Base-by-base conservation (phyloP, 106 monocot species). In the Apostasia shenzhenica region DNA sequence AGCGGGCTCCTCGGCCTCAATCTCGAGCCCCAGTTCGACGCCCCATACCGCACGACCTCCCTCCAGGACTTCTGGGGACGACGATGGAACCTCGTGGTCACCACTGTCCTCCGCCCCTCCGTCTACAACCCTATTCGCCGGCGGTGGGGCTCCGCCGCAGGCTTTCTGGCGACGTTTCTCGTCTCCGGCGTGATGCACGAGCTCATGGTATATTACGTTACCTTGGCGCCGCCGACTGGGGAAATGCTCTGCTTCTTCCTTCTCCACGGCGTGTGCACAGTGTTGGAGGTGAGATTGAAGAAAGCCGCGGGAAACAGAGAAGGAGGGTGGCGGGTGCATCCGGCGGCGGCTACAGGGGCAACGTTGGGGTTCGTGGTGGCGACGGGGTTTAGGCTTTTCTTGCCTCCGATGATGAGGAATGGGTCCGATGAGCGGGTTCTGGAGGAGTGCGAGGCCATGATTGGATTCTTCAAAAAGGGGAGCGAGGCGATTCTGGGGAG, bases 81-180 rank as follows among this genome's bases (percentile, higher is more conserved):
- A 42, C 77, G 88, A 13, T 88, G 88, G 88, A 88, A 88, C 52
- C 83, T 88, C 48, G 79, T 81, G 81, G 88, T 81, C 45, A 78
- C 81, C 43, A 56, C 63, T 9, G 76, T 88, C 60, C 84, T 88
- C 60, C 81, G 83, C 11, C 78, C 81, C 1, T 62, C 84, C 8
- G 78, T 88, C 1, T 88, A 88, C 83, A 8, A 3, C 40, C 88
- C 88, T 13, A 58, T 84, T 9, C 40, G 72, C 10, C 12, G 65
- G 0, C 55, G 66, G 46, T 72, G 66, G 6, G 84, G 88, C 5
- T 1, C 10, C 1, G 53, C 14, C 8, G 78, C 66, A 2, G 83
- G 62, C 0, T 65, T 75, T 0, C 1, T 76, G 13, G 75, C 81
- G 13, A 54, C 76, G 10, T 88, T 88, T 65, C 49, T 81, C 14